Conservation (phyloP, 2,329 filamentous ascomycete genomes). For the Clonostachys byssicola region DNA sequence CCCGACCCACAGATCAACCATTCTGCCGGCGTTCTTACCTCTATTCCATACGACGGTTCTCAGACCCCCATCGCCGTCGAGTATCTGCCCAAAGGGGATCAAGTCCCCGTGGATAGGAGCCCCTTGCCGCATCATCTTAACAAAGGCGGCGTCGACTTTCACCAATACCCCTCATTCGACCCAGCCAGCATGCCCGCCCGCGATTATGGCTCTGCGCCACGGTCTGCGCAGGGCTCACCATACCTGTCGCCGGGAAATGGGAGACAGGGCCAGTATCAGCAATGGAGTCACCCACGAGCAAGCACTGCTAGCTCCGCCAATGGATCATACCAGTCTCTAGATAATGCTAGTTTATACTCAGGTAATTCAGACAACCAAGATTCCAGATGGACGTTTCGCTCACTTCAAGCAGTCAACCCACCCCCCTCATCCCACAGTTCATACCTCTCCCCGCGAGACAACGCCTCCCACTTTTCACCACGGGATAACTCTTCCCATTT, state of each 20-base stretch:
- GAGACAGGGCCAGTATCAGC: conserved; percentile 71
- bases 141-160: conserved; percentile 72
- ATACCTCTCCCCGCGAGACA: conserved; percentile 27
- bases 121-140: conserved; percentile 81
- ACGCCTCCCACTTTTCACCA: no score
- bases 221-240: conserved; percentile 8
- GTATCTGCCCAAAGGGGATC: conserved; percentile 65
- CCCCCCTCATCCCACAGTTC: conserved; percentile 54
- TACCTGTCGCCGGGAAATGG: conserved; percentile 42
- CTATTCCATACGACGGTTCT: conserved; percentile 81
- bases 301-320: conserved; percentile 49
- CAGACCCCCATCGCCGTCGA: conserved; percentile 71
- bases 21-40: conserved; percentile 78
- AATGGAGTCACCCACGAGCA: conserved; percentile 59
- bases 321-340: conserved; percentile 49
- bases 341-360: conserved; percentile 53
- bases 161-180: conserved; percentile 81
- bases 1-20: conserved; percentile 63
- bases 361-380: conserved; percentile 43
- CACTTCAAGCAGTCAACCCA: conserved; percentile 40
- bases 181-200: conserved; percentile 47
- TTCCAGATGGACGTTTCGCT: conserved; percentile 18
- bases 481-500: no score
- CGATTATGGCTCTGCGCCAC: conserved; percentile 56
- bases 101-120: conserved; percentile 60